Evolutionary conservation across 2,329 filamentous ascomycete genomes (phyloP).

Genomic region (Penicillium sp.): DNA sequence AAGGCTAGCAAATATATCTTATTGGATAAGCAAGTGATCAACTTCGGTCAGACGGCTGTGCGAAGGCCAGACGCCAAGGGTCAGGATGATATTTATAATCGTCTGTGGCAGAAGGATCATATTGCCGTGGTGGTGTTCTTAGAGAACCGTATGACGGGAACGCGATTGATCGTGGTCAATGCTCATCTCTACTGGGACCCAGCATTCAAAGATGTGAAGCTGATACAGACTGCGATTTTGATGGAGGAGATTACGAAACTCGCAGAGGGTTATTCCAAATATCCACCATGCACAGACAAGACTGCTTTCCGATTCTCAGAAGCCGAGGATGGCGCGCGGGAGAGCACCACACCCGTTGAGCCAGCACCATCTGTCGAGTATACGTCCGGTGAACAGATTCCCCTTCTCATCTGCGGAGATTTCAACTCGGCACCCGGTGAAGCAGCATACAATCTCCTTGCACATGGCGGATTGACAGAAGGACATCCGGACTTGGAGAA

Average conservation of each 20-base stretch:
- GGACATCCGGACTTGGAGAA: constrained; percentile 75
- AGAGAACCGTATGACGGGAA: constrained; percentile 86
- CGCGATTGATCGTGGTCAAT: constrained; percentile 87
- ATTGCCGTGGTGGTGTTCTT: constrained; percentile 90
- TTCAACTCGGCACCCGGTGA: constrained; percentile 89
- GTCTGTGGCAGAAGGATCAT: constrained; percentile 97
- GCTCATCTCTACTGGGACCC: constrained; percentile 96
- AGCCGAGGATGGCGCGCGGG: constrained; percentile 39
- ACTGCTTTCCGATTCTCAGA: constrained; percentile 50
- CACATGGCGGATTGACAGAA: constrained; percentile 71
- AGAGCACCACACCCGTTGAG: constrained; percentile 48
- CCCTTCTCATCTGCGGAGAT: constrained; percentile 86
- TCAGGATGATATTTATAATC: constrained; percentile 95
- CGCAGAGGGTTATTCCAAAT: constrained; percentile 77
- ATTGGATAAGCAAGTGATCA: constrained; percentile 89
- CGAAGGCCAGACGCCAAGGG: constrained; percentile 96
- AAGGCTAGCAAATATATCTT: constrained; percentile 92
- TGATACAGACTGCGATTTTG: constrained; percentile 90
- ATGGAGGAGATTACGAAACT: constrained; percentile 88
- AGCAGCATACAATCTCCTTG: constrained; percentile 86
- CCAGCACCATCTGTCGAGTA: constrained; percentile 84
- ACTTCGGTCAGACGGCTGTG: constrained; percentile 88
- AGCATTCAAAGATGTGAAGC: constrained; percentile 84
- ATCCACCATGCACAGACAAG: constrained; percentile 79
- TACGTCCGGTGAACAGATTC: constrained; percentile 78